Base-by-base conservation (phyloP, 257 asterid species). In the Parsonsia alboflavescens region DNA sequence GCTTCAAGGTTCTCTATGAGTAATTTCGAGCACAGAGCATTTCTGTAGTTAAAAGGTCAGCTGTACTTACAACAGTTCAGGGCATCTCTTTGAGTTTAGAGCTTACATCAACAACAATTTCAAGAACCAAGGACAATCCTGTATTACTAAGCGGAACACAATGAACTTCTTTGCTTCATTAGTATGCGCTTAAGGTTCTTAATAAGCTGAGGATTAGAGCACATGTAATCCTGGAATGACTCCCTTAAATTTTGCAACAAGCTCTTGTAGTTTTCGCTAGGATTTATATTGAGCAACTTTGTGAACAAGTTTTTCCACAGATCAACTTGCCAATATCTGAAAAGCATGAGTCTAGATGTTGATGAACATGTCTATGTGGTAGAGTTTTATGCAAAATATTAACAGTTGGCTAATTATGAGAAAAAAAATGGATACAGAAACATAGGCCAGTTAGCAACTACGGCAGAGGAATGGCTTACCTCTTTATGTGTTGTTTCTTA, bases 281-380 rank as follows among this genome's bases (percentile, higher is more conserved):
- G 87, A 75, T 86, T 84, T 17, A 71, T 19, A 76, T 94, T 94
- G 21, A 92, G 87, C 78, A 92, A 84, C 84, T 87, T 92, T 10
- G 75, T 53, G 50, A 94, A 94, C 80, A 94, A 69, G 59, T 76
- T 81, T 76, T 88, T 86, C 98, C 99, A 94, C 10, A 94, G 97
- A 64, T 85, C 86, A 41, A 49, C 84, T n/a, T 86, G 86, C 99
- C 97, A 89, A 68, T 92, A 94, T 82, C 98, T 92, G 85, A 72
- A 79, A 71, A 74, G 50, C 49, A 70, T 22, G 21, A 69, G 63
- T 30, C 1, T 49, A 81, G 6, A 62, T 59, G 24, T 19, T 22
- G 9, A 53, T 39, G 42, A 39, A 42, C 28, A 53, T 64, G 45
- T 12, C 39, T 30, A 36, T 42, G 46, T 39, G 2, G 50, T 13